phyloP scores from a whole-genome alignment of 2,329 filamentous ascomycete species.

The Lachnellula subtilissima region DNA sequence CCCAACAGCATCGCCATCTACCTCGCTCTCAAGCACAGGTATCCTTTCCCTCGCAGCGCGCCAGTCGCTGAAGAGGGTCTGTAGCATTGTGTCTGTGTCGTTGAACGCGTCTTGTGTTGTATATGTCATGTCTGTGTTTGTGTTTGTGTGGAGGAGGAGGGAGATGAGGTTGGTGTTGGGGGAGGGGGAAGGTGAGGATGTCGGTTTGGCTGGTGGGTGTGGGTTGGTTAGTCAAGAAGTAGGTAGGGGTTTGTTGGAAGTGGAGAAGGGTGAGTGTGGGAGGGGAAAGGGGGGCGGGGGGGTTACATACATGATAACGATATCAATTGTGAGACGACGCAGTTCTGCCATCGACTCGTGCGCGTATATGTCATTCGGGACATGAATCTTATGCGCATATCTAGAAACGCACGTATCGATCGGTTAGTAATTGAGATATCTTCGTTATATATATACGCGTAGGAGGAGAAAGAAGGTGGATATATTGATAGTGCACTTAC shows the following conservation, averaged over 20 bases:
- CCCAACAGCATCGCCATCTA: background rate
- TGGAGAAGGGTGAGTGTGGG: too few relatives aligned
- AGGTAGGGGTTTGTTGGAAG: too few relatives aligned
- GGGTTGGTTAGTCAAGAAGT: too few relatives aligned
- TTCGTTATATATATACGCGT: too few relatives aligned
- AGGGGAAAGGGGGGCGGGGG: too few relatives aligned
- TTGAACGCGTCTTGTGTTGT: constrained; percentile 2
- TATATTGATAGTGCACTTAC: background rate
- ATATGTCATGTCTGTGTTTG: background rate
- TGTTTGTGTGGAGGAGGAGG: background rate
- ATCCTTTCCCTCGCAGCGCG: background rate
- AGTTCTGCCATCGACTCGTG: background rate
- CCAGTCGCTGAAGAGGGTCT: constrained; percentile 3
- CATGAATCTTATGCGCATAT: constrained; percentile 4
- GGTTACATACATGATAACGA: constrained; percentile 7
- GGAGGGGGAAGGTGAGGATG: constrained; percentile 2
- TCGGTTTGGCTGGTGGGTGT: constrained; percentile 4
- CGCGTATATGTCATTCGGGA: background rate
- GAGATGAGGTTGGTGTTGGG: background rate
- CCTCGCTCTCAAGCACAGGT: background rate
- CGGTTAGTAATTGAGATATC: too few relatives aligned
- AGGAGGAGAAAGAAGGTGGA: too few relatives aligned
- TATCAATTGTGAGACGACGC: background rate
- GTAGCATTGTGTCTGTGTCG: background rate
- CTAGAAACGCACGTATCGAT: background rate